A percentile compares a stretch with the other conserved stretches of the same genome.
Evolutionary conservation across 2,329 filamentous ascomycete species (phyloP).

Genomic region (Paramyrothecium roridum): DNA sequence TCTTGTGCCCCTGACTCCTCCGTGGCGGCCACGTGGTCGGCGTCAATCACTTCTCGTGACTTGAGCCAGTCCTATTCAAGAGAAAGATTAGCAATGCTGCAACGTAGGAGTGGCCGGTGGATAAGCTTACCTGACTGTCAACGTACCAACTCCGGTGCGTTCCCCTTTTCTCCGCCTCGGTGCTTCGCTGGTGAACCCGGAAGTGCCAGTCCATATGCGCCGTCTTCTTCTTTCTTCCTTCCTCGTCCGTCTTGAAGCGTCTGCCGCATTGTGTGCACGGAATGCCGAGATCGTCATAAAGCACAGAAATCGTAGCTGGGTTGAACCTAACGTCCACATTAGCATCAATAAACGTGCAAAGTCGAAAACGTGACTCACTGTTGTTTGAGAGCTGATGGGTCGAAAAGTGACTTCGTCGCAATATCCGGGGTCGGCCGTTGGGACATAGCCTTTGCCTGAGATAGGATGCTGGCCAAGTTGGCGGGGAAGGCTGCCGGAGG

Average conservation of each 20-base stretch:
- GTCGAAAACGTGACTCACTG: constrained; percentile 50
- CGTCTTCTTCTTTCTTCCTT: constrained; percentile 81
- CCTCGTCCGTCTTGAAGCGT: constrained; percentile 73
- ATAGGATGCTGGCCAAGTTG: constrained; percentile 32
- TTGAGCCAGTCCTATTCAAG: constrained; percentile 84
- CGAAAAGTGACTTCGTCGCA: constrained; percentile 55
- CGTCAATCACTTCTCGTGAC: constrained; percentile 75
- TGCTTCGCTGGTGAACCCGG: constrained; percentile 83
- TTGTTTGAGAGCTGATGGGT: constrained; percentile 64
- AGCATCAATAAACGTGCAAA: constrained; percentile 3
- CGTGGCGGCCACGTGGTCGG: constrained; percentile 39
- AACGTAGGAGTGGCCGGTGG: background rate
- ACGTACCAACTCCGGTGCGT: constrained; percentile 95
- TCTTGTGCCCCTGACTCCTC: constrained; percentile 29
- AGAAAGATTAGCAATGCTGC: constrained; percentile 19
- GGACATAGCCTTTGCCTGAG: constrained; percentile 24
- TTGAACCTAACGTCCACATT: constrained; percentile 54
- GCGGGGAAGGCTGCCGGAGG: constrained; percentile 27
- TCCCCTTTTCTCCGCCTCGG: constrained; percentile 79
- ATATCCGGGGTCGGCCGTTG: constrained; percentile 22
- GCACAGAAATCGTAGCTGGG: constrained; percentile 66
- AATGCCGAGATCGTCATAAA: constrained; percentile 81
- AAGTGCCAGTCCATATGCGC: constrained; percentile 99
- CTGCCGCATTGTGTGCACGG: constrained; percentile 90
- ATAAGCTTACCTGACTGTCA: constrained; percentile 69